Base-by-base conservation (phyloP, 768 basidiomycete species). In the Kwoniella dejecticola region DNA sequence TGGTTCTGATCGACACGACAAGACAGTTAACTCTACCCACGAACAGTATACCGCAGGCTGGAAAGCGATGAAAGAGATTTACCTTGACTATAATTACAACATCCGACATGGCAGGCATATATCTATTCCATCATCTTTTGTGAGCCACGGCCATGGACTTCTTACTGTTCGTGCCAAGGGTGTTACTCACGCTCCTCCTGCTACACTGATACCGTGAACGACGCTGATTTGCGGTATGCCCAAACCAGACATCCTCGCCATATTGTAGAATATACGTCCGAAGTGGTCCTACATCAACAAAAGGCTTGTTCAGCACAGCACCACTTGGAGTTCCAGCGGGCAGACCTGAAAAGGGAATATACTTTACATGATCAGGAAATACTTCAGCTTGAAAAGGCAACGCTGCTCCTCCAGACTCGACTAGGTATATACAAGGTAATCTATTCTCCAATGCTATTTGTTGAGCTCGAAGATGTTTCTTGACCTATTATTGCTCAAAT, bases 221-320 rank as follows among this genome's bases (percentile, higher is more conserved):
- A 91, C 85, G 10, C 91, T 88, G 68, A 97, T 88, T 77, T 97
- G 93, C 0, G 92, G 91, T 24, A 94, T 91, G 0, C 89, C 87
- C 0, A 91, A 81, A 1, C 91, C 90, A 48, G 91, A 94, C 89
- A 95, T 89, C 36, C 82, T 47, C 58, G 88, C 92, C 91, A 95
- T 95, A 71, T 97, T 96, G 78, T 93, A 96, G 80, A 97, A 97
- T 73, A 96, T 95, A 4, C 93, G 85, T 3, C 93, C 93, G 69
- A 97, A 97, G 75, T 97, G 91, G 65, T 95, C 89, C 77, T 87
- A 24, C 4, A 4, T 24, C 8, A 26, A 49, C 4, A 48, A 44
- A 46, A 38, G 49, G 50, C 33, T 0, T 10, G 4, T 27, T 12
- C 2, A 13, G 13, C 24, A 12, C 21, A 29, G 26, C 15, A 2